phyloP scores from a whole-genome alignment of 1,139 yeast genomes.

The Wickerhamomyces sp. region DNA sequence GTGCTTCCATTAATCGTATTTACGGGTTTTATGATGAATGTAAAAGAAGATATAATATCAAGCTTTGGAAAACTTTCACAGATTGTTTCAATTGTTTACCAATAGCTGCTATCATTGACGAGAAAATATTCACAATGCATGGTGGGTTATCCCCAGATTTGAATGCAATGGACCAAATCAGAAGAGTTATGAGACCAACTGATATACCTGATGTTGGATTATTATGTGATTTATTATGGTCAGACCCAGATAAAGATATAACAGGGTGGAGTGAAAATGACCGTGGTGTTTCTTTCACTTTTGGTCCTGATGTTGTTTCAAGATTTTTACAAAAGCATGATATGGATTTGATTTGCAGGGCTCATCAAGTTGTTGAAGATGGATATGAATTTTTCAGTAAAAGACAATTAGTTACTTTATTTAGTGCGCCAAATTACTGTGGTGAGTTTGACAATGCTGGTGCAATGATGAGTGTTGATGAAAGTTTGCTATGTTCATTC shows the following conservation, averaged over 20 bases:
- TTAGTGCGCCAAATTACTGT: conserved; percentile 96
- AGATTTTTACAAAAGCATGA: conserved; percentile 93
- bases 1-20: conserved; percentile 94
- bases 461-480: conserved; percentile 99
- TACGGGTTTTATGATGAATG: conserved; percentile 98
- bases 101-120: conserved; percentile 96
- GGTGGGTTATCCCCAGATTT: conserved; percentile 97
- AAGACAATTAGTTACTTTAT: conserved; percentile 91
- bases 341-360: conserved; percentile 95
- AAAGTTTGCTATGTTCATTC: conserved; percentile 91
- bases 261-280: conserved; percentile 99
- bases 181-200: conserved; percentile 98
- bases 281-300: conserved; percentile 95
- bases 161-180: conserved; percentile 95
- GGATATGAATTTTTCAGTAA: conserved; percentile 96
- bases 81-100: conserved; percentile 98
- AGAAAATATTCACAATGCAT: conserved; percentile 97
- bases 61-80: conserved; percentile 96
- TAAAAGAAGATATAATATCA: conserved; percentile 93
- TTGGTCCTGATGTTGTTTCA: conserved; percentile 96
- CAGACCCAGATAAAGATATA: conserved; percentile 96
- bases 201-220: conserved; percentile 97
- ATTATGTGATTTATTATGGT: conserved; percentile 93
- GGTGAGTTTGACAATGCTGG: conserved; percentile 99
- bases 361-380: conserved; percentile 98